Conservation (phyloP, 306 rosid species). For the Lathyrus tuberosus region DNA sequence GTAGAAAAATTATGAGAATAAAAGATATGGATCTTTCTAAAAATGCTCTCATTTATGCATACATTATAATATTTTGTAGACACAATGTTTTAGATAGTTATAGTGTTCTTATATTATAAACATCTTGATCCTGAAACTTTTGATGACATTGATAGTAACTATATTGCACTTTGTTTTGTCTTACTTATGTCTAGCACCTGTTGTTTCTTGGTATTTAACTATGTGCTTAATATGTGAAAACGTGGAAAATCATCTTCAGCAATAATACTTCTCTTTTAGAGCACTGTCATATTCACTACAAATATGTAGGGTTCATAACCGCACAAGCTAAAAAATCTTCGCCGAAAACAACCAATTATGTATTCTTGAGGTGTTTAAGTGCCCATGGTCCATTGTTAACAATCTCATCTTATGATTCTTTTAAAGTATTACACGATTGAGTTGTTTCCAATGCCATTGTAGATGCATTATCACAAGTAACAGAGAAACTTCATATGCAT, state of each 20-base stretch:
- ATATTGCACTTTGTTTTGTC: slow-evolving; percentile 33
- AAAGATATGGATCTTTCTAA: too few species aligned
- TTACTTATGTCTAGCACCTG: slow-evolving; percentile 71
- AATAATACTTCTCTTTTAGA: slow-evolving; percentile 96
- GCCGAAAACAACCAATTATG: slow-evolving; percentile 88
- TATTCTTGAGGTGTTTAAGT: slow-evolving; percentile 76
- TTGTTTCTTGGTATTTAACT: too few species aligned
- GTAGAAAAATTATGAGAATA: too few species aligned
- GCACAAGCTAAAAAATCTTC: slow-evolving; percentile 91
- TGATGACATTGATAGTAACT: slow-evolving; percentile 33
- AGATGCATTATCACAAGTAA: too few species aligned
- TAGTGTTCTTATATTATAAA: too few species aligned
- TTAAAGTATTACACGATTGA: slow-evolving; percentile 7
- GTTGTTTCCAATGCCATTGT: too few species aligned
- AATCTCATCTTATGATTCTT: slow-evolving; percentile 39
- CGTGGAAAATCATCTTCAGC: slow-evolving; percentile 92
- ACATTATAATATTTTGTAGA: too few species aligned
- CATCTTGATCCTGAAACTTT: slow-evolving; percentile 38
- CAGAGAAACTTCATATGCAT: not conserved
- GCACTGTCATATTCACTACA: too few species aligned
- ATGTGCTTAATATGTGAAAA: too few species aligned
- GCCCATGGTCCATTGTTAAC: slow-evolving; percentile 40
- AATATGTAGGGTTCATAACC: slow-evolving; percentile 71
- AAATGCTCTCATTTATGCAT: too few species aligned
- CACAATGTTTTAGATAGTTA: too few species aligned